phyloP scores from a whole-genome alignment of 2,329 filamentous ascomycete genomes.

The Trichoderma lentiforme region DNA sequence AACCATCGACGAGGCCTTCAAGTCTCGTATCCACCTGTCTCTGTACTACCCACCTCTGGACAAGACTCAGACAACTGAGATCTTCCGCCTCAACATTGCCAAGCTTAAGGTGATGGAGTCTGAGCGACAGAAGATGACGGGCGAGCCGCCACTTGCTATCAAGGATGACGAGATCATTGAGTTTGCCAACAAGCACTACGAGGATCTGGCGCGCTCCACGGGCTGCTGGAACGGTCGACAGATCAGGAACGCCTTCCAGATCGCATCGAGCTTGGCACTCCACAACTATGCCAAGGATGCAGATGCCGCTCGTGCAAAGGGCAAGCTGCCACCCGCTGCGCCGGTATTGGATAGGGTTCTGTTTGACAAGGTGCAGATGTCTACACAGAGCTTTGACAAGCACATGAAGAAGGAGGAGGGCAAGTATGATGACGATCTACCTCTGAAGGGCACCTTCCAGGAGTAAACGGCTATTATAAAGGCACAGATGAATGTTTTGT shows the following conservation, averaged over 20 bases:
- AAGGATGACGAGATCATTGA: constrained; percentile 35
- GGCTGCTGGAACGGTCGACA: constrained; percentile 38
- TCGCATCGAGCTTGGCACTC: constrained; percentile 36
- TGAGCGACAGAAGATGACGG: constrained; percentile 35
- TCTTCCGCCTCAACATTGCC: constrained; percentile 40
- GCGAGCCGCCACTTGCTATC: constrained; percentile 34
- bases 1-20: constrained; percentile 48
- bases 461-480: constrained; percentile 15
- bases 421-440: constrained; percentile 32
- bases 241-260: constrained; percentile 38
- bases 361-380: constrained; percentile 44
- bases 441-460: constrained; percentile 35
- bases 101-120: constrained; percentile 37
- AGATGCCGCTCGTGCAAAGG: constrained; percentile 30
- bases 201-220: constrained; percentile 28
- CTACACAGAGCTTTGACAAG: constrained; percentile 40
- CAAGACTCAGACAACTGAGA: constrained; percentile 38
- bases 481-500: neutral
- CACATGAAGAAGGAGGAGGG: constrained; percentile 41
- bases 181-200: constrained; percentile 35
- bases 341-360: constrained; percentile 36
- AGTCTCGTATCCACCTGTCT: constrained; percentile 45
- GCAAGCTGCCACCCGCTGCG: constrained; percentile 34
- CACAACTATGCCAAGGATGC: constrained; percentile 33
- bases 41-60: constrained; percentile 43